Evolutionary conservation across 805 yeast species (phyloP).

Genomic region (Debaryomyces hansenii): DNA sequence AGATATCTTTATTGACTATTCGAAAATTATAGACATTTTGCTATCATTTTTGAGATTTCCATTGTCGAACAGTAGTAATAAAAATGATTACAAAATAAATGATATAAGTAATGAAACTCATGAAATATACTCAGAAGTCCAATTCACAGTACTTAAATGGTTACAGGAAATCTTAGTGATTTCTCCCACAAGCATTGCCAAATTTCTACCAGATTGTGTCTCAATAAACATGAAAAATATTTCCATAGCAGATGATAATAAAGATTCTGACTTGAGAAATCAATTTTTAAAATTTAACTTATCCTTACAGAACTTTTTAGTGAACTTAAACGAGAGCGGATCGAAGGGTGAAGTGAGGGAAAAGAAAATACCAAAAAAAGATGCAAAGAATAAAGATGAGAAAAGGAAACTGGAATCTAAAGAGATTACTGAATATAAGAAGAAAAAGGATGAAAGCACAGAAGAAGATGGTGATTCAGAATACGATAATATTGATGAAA

Average conservation of each 20-base stretch:
- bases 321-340: slow-evolving; percentile 26
- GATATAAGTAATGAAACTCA: slow-evolving; percentile 36
- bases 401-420: slow-evolving; percentile 6
- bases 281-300: slow-evolving; percentile 36
- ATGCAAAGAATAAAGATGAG: slow-evolving; percentile 26
- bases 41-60: slow-evolving; percentile 77
- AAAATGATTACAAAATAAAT: slow-evolving; percentile 15
- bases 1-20: slow-evolving; percentile 77
- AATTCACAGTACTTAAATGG: slow-evolving; percentile 81
- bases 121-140: slow-evolving; percentile 56
- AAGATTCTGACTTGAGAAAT: slow-evolving; percentile 37
- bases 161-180: slow-evolving; percentile 67
- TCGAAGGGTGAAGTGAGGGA: slow-evolving; percentile 49
- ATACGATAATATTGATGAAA: slow-evolving; percentile 10
- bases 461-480: slow-evolving; percentile 1
- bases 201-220: slow-evolving; percentile 72
- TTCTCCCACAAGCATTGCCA: slow-evolving; percentile 73
- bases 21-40: slow-evolving; percentile 76
- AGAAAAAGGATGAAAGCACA: slow-evolving; percentile 8
- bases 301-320: slow-evolving; percentile 32
- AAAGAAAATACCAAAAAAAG: slow-evolving; percentile 41
- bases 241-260: slow-evolving; percentile 34
- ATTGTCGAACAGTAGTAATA: slow-evolving; percentile 39
- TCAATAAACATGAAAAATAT: slow-evolving; percentile 56
- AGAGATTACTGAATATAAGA: slow-evolving; percentile 3